phyloP scores from a whole-genome alignment of 2,329 filamentous ascomycete species.

The Onygenales sp. region DNA sequence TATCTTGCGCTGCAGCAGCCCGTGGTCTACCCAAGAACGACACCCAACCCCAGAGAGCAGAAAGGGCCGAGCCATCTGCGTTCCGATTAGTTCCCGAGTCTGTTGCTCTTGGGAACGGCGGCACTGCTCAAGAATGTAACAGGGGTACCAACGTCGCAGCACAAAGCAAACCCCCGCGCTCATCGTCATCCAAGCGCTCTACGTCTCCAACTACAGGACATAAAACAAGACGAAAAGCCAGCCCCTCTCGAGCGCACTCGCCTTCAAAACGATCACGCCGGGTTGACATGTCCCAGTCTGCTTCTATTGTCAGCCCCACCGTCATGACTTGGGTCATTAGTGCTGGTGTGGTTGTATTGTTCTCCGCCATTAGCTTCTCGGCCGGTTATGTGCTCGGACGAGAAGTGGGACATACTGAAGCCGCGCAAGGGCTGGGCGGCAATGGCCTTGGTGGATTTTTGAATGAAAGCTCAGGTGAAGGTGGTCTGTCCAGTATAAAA shows the following conservation, averaged over 20 bases:
- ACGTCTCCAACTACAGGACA: slow-evolving; percentile 13
- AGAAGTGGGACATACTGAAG: slow-evolving; percentile 48
- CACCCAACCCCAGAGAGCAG: slow-evolving; percentile 16
- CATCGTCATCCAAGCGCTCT: slow-evolving; percentile 9
- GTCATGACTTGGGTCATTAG: slow-evolving; percentile 58
- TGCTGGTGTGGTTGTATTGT: slow-evolving; percentile 54
- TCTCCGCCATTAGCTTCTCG: slow-evolving; percentile 56
- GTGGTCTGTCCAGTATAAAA: slow-evolving; percentile 17
- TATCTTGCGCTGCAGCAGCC: slow-evolving; percentile 90
- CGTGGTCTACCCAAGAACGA: slow-evolving; percentile 62
- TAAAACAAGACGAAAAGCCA: slow-evolving; percentile 16
- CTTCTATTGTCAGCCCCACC: slow-evolving; percentile 43
- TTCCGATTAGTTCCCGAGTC: slow-evolving; percentile 54
- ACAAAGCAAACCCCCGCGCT: not conserved
- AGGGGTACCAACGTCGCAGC: not conserved
- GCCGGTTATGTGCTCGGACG: slow-evolving; percentile 54
- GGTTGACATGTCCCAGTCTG: slow-evolving; percentile 20
- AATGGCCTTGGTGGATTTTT: slow-evolving; percentile 16
- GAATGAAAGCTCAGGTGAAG: slow-evolving; percentile 14
- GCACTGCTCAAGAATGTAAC: slow-evolving; percentile 8
- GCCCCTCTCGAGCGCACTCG: slow-evolving; percentile 32
- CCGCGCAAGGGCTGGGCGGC: slow-evolving; percentile 19
- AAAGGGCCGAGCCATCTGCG: slow-evolving; percentile 33
- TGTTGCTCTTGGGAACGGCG: slow-evolving; percentile 34
- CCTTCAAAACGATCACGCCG: slow-evolving; percentile 30